Base-by-base conservation (phyloP, 2,329 filamentous ascomycete species). In the Diaporthe citrichinensis region DNA sequence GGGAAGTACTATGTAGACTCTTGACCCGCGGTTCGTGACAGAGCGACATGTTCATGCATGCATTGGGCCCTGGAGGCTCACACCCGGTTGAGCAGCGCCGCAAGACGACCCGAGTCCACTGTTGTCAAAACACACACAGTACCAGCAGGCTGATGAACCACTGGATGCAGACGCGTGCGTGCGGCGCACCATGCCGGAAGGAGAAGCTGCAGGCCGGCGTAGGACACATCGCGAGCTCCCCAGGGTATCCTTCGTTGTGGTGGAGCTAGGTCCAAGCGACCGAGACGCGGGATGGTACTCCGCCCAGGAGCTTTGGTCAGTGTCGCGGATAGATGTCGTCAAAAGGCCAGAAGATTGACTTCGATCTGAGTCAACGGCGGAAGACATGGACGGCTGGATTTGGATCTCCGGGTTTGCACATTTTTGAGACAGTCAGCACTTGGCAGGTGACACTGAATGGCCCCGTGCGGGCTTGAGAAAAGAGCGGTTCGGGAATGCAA, bases 131-230 rank as follows among this genome's bases (percentile, higher is more conserved):
- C 25, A 46, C 61, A 65, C 49, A 68, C 65, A 53, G 46, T 68
- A 68, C 31, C 49, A 53, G 31, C 65, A 68, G 65, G 65, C 65
- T 36, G 49, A 69, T 53, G 65, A 68, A 41, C 65, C 65, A 62
- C 58, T 76, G 58, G 41, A 67, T 65, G 74, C 53, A 72, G 71
- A 71, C 34, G 39, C 23, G 44, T 20, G 61, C 44, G 39, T 49
- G 55, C 51, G 68, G 74, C 72, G 49, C 34, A 65, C 72, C 72
- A 74, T 61, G 59, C 75, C 68, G 65, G 59, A 76, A 74, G 53
- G 51, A 76, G 75, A 68, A 76, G 75, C 75, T 76, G 72, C 75
- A 57, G 75, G 46, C 58, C 51, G 72, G 41, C 51, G 58, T 39
- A 59, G 72, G 57, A 62, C 39, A 39, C 62, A 74, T 74, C 61